phyloP scores from a whole-genome alignment of 2,329 filamentous ascomycete genomes.

The Calonectria pauciramosa region DNA sequence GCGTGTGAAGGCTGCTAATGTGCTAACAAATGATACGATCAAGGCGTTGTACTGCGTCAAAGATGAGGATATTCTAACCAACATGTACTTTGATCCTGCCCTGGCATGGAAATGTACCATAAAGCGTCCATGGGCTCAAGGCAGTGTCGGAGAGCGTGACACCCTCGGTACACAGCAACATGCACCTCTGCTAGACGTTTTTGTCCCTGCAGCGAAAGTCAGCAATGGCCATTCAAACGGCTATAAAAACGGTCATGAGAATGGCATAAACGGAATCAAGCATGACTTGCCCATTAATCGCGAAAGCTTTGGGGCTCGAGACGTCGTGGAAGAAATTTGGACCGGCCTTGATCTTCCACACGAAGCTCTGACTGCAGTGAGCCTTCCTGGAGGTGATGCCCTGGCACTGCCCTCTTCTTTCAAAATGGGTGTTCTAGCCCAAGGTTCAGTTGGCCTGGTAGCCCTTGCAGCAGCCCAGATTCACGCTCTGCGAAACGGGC shows the following conservation, averaged over 20 bases:
- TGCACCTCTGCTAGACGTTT: conserved; percentile 48
- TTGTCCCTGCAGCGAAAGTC: conserved; percentile 19
- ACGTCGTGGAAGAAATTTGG: background rate
- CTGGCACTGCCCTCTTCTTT: background rate
- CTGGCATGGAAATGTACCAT: conserved; percentile 61
- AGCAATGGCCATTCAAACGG: background rate
- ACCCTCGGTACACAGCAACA: conserved; percentile 56
- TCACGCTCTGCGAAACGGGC: background rate
- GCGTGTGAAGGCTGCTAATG: conserved; percentile 50
- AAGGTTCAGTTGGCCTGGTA: background rate
- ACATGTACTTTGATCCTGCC: conserved; percentile 58
- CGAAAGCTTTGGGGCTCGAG: background rate
- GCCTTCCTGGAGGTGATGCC: background rate
- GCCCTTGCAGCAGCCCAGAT: background rate
- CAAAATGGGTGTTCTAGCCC: background rate
- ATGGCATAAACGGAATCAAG: background rate
- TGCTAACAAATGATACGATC: conserved; percentile 54
- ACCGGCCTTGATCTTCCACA: background rate
- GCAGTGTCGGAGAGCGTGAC: conserved; percentile 54
- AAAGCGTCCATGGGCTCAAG: conserved; percentile 50
- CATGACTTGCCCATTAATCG: background rate
- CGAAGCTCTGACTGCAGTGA: background rate
- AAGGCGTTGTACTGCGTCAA: conserved; percentile 47
- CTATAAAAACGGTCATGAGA: background rate
- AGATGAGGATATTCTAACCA: conserved; percentile 48